phyloP scores from a whole-genome alignment of 768 basidiomycete genomes.

The Mycena pura region DNA sequence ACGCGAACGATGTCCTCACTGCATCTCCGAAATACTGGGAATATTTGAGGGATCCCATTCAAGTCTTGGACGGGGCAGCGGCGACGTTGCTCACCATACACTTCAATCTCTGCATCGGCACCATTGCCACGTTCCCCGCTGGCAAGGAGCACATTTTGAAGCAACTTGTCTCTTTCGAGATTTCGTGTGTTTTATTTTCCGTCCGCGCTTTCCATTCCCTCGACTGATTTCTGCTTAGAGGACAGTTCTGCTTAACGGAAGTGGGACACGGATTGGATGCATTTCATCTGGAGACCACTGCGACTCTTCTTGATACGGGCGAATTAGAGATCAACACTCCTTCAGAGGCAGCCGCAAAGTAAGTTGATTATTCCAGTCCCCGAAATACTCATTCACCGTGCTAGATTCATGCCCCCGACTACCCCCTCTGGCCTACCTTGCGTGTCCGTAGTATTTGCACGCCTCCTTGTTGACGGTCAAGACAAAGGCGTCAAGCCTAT shows the following conservation, averaged over 20 bases:
- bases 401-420: not conserved
- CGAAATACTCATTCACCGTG: not conserved
- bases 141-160: not conserved
- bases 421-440: not conserved
- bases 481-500: not conserved
- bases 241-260: constrained; percentile 1
- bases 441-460: not conserved
- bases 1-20: not conserved
- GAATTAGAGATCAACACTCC: not conserved
- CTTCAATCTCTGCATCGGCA: not conserved
- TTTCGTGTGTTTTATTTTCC: not conserved
- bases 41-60: not conserved
- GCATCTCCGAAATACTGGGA: not conserved
- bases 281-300: not conserved
- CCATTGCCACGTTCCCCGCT: not conserved
- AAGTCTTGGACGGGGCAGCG: not conserved
- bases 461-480: not conserved
- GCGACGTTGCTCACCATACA: not conserved
- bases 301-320: not conserved
- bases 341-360: not conserved
- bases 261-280: not conserved
- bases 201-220: not conserved
- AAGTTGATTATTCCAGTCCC: not conserved
- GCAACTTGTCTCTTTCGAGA: not conserved
- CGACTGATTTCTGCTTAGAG: not conserved